phyloP scores from a whole-genome alignment of 208 protist genomes.

The Trypanosoma boissoni region DNA sequence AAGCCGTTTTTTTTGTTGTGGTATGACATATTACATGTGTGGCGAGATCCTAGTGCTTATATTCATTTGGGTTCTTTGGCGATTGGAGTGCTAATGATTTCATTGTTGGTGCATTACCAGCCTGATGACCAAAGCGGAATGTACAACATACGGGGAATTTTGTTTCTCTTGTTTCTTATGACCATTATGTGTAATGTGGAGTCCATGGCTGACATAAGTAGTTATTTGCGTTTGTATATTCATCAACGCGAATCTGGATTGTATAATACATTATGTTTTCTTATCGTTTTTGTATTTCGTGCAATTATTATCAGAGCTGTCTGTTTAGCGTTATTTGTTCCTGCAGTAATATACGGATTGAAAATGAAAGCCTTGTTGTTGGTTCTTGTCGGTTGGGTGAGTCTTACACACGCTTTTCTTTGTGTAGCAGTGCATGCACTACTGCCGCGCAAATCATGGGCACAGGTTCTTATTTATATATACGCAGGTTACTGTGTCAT shows the following conservation, averaged over 20 bases:
- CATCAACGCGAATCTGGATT: conserved; percentile 47
- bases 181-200: conserved; percentile 45
- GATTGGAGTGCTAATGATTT: conserved; percentile 28
- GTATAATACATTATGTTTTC: conserved; percentile 41
- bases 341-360: conserved; percentile 41
- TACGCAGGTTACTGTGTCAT: conserved; percentile 51
- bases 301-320: conserved; percentile 28
- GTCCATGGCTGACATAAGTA: conserved; percentile 27
- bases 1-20: conserved; percentile 42
- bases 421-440: conserved; percentile 32
- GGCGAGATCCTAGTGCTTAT: conserved; percentile 29
- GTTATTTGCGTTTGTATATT: conserved; percentile 38
- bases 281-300: conserved; percentile 34
- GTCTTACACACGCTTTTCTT: conserved; percentile 46
- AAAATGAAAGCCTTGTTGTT: conserved; percentile 34
- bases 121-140: conserved; percentile 47
- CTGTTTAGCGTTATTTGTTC: conserved; percentile 40
- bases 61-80: conserved; percentile 25
- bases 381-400: conserved; percentile 36
- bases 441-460: conserved; percentile 26
- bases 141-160: conserved; percentile 67
- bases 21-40: conserved; percentile 33
- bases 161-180: conserved; percentile 53
- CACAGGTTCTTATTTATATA: conserved; percentile 21
- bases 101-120: conserved; percentile 36